Percentiles rank a stretch among this genome's conserved stretches.
These are phyloP conservation scores for Geotrichum bryndzae DNA, from an alignment of 1,139 yeast genomes.

Conservation along the genomic window DNA sequence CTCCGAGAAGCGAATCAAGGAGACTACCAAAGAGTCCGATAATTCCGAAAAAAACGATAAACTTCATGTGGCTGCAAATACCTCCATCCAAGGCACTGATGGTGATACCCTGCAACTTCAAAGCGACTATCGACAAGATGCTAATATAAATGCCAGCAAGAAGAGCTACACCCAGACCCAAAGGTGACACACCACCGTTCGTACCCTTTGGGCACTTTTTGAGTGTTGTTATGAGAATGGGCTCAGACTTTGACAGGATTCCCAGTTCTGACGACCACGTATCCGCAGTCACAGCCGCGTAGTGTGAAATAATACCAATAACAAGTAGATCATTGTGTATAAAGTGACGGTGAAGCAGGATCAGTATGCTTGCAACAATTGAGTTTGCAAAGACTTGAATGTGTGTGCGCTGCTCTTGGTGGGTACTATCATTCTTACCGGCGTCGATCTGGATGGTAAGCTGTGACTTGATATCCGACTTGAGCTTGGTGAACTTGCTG, in stretches of 20 bases:
- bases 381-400: constrained; percentile 44
- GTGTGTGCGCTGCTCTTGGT: constrained; percentile 35
- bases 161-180: constrained; percentile 40
- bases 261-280: constrained; percentile 49
- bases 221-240: constrained; percentile 42
- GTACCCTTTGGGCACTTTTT: constrained; percentile 45
- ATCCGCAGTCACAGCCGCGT: constrained; percentile 45
- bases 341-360: constrained; percentile 22
- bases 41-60: constrained; percentile 31
- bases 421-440: constrained; percentile 20
- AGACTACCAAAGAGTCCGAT: constrained; percentile 42
- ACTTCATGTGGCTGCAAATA: neutral
- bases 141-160: constrained; percentile 40
- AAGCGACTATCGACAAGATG: constrained; percentile 24
- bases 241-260: constrained; percentile 38
- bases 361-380: constrained; percentile 33
- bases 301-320: constrained; percentile 40
- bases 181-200: constrained; percentile 43
- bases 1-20: constrained; percentile 44
- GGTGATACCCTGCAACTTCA: neutral
- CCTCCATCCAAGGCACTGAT: neutral
- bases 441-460: constrained; percentile 24
- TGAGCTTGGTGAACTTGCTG: constrained; percentile 39
- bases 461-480: constrained; percentile 32
- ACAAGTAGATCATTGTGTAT: constrained; percentile 15